These are phyloP conservation scores for Heterobasidion occidentale DNA, from an alignment of 1,284 basidiomycete species.

Conservation along the genomic window DNA sequence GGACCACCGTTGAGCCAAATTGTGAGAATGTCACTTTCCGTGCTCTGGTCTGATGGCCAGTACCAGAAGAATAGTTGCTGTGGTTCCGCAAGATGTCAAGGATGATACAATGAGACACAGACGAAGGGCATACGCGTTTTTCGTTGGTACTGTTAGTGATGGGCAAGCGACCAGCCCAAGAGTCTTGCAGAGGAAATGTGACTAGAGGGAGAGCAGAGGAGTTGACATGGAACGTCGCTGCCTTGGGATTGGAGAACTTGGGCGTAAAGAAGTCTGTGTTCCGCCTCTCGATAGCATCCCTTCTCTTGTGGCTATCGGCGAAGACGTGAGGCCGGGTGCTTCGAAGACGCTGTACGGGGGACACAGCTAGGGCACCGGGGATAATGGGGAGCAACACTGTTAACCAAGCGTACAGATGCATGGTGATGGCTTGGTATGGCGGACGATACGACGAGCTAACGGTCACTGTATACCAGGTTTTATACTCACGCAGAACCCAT, in stretches of 20 bases:
- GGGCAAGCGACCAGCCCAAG: neutral
- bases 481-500: too few species aligned
- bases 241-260: neutral
- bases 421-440: neutral
- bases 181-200: neutral
- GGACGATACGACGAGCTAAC: neutral
- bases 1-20: slow-evolving; percentile 1
- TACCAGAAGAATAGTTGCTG: slow-evolving; percentile 2
- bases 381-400: neutral
- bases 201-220: neutral
- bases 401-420: neutral
- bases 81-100: neutral
- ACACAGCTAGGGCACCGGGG: neutral
- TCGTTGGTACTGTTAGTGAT: neutral
- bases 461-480: too few species aligned
- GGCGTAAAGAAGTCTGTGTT: neutral
- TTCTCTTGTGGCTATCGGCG: neutral
- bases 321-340: neutral
- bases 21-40: neutral
- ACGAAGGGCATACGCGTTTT: neutral
- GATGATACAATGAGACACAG: neutral
- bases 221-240: neutral
- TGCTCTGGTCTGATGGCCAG: neutral
- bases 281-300: neutral
- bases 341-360: neutral